These are phyloP conservation scores for Camillea tinctor DNA, from an alignment of 2,329 filamentous ascomycete genomes.

Conservation along the genomic window DNA sequence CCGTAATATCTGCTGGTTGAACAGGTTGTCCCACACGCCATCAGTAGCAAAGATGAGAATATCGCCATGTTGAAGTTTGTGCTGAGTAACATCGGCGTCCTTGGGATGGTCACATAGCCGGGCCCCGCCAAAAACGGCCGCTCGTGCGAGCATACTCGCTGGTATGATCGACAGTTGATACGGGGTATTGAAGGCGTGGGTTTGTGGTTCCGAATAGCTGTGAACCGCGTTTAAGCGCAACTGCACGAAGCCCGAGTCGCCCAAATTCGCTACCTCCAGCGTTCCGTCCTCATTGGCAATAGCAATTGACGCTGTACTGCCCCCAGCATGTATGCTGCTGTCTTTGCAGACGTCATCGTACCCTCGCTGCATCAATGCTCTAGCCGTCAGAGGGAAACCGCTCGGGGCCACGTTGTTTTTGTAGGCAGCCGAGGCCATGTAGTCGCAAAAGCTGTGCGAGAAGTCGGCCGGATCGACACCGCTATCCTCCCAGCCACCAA, in stretches of 20 bases:
- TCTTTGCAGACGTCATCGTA: conserved; percentile 82
- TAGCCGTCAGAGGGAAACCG: conserved; percentile 53
- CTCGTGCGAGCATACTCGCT: conserved; percentile 72
- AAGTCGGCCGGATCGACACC: conserved; percentile 94
- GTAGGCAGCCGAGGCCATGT: conserved; percentile 80
- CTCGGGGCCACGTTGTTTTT: conserved; percentile 43
- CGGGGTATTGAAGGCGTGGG: conserved; percentile 96
- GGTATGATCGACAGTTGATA: conserved; percentile 92
- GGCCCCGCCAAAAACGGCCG: conserved; percentile 77
- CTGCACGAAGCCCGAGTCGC: conserved; percentile 91
- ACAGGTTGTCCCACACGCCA: conserved; percentile 94
- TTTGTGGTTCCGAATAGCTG: conserved; percentile 80
- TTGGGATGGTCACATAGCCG: conserved; percentile 80
- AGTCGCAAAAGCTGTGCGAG: conserved; percentile 87
- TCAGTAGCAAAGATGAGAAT: conserved; percentile 93
- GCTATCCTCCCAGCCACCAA: conserved; percentile 91
- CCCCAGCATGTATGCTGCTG: conserved; percentile 71
- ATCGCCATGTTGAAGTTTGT: conserved; percentile 82
- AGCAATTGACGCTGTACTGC: conserved; percentile 89
- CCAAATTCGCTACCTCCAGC: conserved; percentile 88
- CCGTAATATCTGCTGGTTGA: conserved; percentile 81
- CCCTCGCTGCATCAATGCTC: conserved; percentile 73
- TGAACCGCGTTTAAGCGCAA: conserved; percentile 83
- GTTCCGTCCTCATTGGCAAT: conserved; percentile 70
- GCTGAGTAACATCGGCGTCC: conserved; percentile 77